Percentiles rank a stretch among this genome's conserved stretches.
Conservation (phyloP, 495 filamentous ascomycete species). For the Choiromyces venosus region DNA sequence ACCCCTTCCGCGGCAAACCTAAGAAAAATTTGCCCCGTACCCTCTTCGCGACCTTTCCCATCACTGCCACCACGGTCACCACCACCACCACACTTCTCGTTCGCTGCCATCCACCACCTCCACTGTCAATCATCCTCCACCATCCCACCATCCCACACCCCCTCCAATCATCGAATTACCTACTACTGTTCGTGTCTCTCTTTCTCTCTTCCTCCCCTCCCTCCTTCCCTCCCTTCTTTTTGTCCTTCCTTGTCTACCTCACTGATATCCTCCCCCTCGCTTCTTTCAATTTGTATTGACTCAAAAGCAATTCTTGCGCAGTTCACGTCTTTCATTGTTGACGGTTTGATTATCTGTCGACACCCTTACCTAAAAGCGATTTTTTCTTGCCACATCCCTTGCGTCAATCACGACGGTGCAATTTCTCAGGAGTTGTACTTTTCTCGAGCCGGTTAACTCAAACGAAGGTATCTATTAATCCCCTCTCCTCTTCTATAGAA, state of each 20-base stretch:
- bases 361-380: slow-evolving; percentile 41
- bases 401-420: slow-evolving; percentile 29
- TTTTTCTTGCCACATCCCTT: slow-evolving; percentile 38
- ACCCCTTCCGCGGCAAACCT: slow-evolving; percentile 44
- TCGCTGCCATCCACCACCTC: slow-evolving; percentile 32
- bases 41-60: slow-evolving; percentile 5
- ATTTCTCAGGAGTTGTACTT: slow-evolving; percentile 34
- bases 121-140: slow-evolving; percentile 21
- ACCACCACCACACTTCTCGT: slow-evolving; percentile 10
- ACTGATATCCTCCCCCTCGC: slow-evolving; percentile 27
- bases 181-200: slow-evolving; percentile 25
- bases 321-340: slow-evolving; percentile 29
- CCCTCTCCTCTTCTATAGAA: background rate
- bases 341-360: slow-evolving; percentile 42
- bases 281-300: slow-evolving; percentile 29
- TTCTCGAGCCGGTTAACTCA: slow-evolving; percentile 29
- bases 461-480: slow-evolving; percentile 27
- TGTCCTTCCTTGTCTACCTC: slow-evolving; percentile 6
- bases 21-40: slow-evolving; percentile 2
- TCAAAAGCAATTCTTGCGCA: slow-evolving; percentile 26
- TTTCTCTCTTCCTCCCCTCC: slow-evolving; percentile 23
- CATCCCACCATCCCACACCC: slow-evolving; percentile 28
- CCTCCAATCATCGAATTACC: slow-evolving; percentile 15
- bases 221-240: slow-evolving; percentile 19
- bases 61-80: background rate